Base-by-base conservation (phyloP, 2,329 filamentous ascomycete genomes). In the Fusarium albosuccineum region DNA sequence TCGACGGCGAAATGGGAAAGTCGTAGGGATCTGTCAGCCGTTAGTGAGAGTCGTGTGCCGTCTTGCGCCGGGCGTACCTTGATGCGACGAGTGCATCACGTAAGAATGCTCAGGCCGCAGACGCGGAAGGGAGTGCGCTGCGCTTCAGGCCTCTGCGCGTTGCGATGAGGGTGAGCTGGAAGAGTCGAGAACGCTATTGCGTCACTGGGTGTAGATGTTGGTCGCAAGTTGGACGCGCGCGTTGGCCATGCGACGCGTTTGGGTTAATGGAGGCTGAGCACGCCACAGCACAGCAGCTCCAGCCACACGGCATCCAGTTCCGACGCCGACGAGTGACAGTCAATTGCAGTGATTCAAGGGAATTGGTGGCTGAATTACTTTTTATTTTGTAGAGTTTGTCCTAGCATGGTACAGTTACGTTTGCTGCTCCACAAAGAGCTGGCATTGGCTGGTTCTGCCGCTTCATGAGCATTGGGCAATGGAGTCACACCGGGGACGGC, bases 21-120 rank as follows among this genome's bases (percentile, higher is more conserved):
- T 73, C 70, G 63, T 74, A 74, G 5, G 65, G 71, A 49, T 73
- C 72, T 74, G 46, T 39, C 33, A 36, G 34, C 2, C 14, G 55
- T 67, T 41, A 67, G 62, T 56, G 33, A 52, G 40, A 16, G 8
- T 37, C n/a, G n/a, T n/a, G n/a, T n/a, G 9, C n/a, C 30, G 13
- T 11, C 42, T 52, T 58, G 56, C 39, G 48, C 33, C 40, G 14
- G n/a, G 16, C 14, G 45, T 67, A 70, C 67, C 66, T 70, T 64
- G 39, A 16, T 33, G 40, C 2, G 65, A 60, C 5, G 63, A 56
- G 16, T 50, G 59, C 66, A 70, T 69, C 26, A 34, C 40, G 36
- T 16, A 37, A 3, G 7, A 46, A 40, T 13, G n/a, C 45, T 34
- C 44, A 36, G 37, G 37, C 48, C 46, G 4, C n/a, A 40, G 16